These are phyloP conservation scores for Myrmaecium sp. DNA, from an alignment of 2,329 filamentous ascomycete genomes.

Conservation along the genomic window DNA sequence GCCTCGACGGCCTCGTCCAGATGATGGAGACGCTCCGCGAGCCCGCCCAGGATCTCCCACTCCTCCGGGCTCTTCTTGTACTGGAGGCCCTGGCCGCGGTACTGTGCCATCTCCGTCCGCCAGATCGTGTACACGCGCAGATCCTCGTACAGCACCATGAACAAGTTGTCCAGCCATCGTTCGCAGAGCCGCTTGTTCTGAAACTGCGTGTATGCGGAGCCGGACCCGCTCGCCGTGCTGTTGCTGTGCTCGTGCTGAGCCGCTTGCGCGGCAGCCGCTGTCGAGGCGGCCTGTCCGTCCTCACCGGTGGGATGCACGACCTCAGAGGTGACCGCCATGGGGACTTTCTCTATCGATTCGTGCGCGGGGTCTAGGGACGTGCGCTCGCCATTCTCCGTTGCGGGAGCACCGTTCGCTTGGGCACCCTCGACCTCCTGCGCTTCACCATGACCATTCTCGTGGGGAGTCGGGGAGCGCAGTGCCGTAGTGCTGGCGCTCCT, in stretches of 20 bases:
- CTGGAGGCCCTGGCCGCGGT: conserved; percentile 77
- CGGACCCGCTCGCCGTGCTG: conserved; percentile 42
- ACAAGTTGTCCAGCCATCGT: conserved; percentile 93
- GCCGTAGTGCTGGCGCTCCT: conserved; percentile 68
- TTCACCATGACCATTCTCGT: conserved; percentile 25
- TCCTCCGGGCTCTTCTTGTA: conserved; percentile 96
- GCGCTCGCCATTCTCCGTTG: conserved; percentile 9
- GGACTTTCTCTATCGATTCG: conserved; percentile 55
- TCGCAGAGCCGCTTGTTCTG: conserved; percentile 96
- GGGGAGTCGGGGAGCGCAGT: conserved; percentile 45
- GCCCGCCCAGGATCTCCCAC: conserved; percentile 91
- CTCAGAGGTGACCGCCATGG: conserved; percentile 59
- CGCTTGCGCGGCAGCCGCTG: neutral
- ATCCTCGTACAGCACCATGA: conserved; percentile 98
- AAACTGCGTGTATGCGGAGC: conserved; percentile 70
- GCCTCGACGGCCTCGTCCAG: conserved; percentile 83
- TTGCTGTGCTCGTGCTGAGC: neutral
- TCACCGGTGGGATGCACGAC: conserved; percentile 59
- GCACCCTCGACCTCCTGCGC: conserved; percentile 16
- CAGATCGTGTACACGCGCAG: conserved; percentile 97
- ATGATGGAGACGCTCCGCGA: conserved; percentile 87
- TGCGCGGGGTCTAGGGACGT: conserved; percentile 11
- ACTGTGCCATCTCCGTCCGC: conserved; percentile 95
- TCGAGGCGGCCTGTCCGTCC: conserved; percentile 32
- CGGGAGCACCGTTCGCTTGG: conserved; percentile 13